Evolutionary conservation across 73 alveolate species (phyloP).

Genomic region (Paramecium primaurelia): DNA sequence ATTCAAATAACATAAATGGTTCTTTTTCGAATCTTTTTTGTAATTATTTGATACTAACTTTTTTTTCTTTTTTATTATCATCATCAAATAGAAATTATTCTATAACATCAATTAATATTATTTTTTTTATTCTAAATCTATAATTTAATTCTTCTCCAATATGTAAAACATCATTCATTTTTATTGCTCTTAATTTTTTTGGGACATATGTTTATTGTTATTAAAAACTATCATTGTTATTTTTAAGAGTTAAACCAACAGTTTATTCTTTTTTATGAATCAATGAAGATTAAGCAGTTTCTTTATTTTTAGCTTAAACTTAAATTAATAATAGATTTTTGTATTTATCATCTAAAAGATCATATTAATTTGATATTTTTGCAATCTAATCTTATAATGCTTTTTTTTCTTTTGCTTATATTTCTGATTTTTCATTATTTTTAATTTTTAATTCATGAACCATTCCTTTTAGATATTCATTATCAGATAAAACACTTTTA

Average conservation of each 20-base stretch:
- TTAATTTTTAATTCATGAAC: slow-evolving; percentile 42
- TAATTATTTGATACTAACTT: background rate
- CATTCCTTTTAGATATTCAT: slow-evolving; percentile 25
- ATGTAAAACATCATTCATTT: background rate
- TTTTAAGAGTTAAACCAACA: background rate
- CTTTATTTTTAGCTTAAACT: background rate
- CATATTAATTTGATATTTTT: slow-evolving; percentile 13
- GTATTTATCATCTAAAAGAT: slow-evolving; percentile 16
- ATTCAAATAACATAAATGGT: slow-evolving; percentile 26
- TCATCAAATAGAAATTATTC: slow-evolving; percentile 28
- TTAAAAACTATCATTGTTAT: background rate
- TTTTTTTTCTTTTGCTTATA: background rate
- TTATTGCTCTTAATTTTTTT: slow-evolving; percentile 5
- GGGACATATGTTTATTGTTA: slow-evolving; percentile 9
- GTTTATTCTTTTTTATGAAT: background rate
- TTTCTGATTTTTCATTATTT: slow-evolving; percentile 5
- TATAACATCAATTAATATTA: slow-evolving; percentile 24
- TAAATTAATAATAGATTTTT: slow-evolving; percentile 24
- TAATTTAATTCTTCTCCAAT: slow-evolving; percentile 33
- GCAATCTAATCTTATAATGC: background rate
- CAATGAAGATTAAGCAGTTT: background rate
- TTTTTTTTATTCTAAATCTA: slow-evolving; percentile 30
- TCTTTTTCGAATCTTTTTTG: background rate
- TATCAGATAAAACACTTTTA: background rate
- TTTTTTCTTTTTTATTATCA: slow-evolving; percentile 1